Evolutionary conservation across 768 basidiomycete species (phyloP), one percentile per base, ranked within the genome.

Genomic region (Thelephora ganbajun): DNA sequence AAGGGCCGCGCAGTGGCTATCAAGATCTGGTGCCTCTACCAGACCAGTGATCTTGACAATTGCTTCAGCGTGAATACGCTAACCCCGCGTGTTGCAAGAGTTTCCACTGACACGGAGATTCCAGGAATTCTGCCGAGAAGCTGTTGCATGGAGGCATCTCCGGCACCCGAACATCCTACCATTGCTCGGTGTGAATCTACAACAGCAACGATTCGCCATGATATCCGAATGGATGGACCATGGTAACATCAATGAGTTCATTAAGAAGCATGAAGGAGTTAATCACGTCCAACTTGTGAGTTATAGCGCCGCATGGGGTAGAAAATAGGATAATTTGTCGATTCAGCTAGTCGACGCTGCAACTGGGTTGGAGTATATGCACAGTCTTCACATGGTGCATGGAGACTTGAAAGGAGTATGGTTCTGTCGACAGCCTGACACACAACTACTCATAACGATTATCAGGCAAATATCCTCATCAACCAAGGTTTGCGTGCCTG

Each of bases 391-490:
- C 13, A 35, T 49, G 5, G 34, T 45, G 11, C 48, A 49, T 23
- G 48, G 48, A 5, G 48, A 49, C 45, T 22, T 49, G n/a, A 43
- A 43, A 22, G 48, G 48, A 9, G 48, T 49, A 35, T n/a, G 48
- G 33, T 16, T 13, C 5, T 11, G 33, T 35, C 36, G 5, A 18
- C 19, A 3, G 12, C 11, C 13, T 2, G 13, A 18, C 16, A 43
- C 18, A n/a, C 19, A n/a, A 46, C 9, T 33, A 6, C 19, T 46
- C 44, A 16, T n/a, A 18, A 18, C 16, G 3, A 20, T 18, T 23
- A 37, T 5, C 14, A 46, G 49, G 45, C 45, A n/a, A 50, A 46
- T 37, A 34, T 50, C 16, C 45, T 50, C 12, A 50, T 50, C 7
- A 45, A 39, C 45, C 4, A 22, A 9, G 35, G 26, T 7, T n/a